These are phyloP conservation scores for Coffea canephora DNA, from an alignment of 257 asterid species.

Conservation along the genomic window DNA sequence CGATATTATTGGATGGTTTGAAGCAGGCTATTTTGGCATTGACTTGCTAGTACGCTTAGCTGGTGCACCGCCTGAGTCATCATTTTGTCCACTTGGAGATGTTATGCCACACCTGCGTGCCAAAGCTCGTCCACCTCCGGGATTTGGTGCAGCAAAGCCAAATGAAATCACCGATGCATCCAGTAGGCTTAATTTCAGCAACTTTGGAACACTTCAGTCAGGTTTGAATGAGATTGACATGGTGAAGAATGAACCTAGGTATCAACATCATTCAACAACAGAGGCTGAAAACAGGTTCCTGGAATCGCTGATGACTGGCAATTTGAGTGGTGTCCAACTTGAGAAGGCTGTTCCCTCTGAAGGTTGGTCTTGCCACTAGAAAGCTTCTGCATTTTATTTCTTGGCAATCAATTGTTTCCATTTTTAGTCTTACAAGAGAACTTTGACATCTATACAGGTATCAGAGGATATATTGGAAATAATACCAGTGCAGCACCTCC, in stretches of 20 bases:
- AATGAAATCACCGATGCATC: constrained; percentile 55
- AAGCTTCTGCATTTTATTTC: constrained; percentile 4
- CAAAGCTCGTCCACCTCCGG: constrained; percentile 96
- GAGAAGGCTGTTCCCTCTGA: constrained; percentile 68
- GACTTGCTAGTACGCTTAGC: constrained; percentile 89
- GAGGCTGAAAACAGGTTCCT: constrained; percentile 85
- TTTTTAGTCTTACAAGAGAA: constrained; percentile 15
- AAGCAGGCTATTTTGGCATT: constrained; percentile 93
- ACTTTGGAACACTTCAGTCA: constrained; percentile 45
- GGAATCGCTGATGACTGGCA: constrained; percentile 85
- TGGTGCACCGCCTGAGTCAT: constrained; percentile 61
- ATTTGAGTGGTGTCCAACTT: constrained; percentile 37
- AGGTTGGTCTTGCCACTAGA: constrained; percentile 45
- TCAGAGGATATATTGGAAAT: constrained; percentile 58
- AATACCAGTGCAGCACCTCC: constrained; percentile 43
- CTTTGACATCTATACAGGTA: constrained; percentile 43
- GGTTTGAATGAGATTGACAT: constrained; percentile 53
- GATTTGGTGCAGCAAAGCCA: constrained; percentile 76
- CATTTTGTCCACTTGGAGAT: constrained; percentile 82
- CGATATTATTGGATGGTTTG: constrained; percentile 96
- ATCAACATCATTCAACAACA: constrained; percentile 41
- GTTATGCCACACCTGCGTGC: constrained; percentile 97
- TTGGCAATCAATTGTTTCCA: not conserved
- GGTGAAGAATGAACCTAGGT: constrained; percentile 53
- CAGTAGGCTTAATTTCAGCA: constrained; percentile 39